These are phyloP conservation scores for Mycosarcoma mackinlayi DNA, from an alignment of 1,284 basidiomycete genomes.

Conservation along the genomic window DNA sequence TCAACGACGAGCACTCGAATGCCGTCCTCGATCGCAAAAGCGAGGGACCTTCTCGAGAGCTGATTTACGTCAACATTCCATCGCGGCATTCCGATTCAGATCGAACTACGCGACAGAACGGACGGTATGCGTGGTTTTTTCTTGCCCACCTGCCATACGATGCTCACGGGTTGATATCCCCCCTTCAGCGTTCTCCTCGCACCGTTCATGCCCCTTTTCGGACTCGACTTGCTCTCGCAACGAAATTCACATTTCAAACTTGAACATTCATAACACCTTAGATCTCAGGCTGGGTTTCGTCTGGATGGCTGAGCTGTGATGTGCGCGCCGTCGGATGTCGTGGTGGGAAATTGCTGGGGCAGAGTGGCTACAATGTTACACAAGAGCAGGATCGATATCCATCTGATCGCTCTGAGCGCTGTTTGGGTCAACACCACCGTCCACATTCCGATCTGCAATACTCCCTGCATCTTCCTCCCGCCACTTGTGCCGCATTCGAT, in stretches of 20 bases:
- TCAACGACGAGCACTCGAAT: too few species aligned
- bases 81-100: too few species aligned
- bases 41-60: too few species aligned
- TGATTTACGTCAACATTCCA: too few species aligned
- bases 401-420: background rate
- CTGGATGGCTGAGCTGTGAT: background rate
- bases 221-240: background rate
- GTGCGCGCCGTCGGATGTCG: background rate
- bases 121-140: too few species aligned
- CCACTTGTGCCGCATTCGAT: conserved; percentile 14
- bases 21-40: too few species aligned
- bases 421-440: background rate
- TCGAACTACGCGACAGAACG: background rate
- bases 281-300: too few species aligned
- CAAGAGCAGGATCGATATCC: conserved; percentile 9
- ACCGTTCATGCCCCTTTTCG: too few species aligned
- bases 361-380: too few species aligned
- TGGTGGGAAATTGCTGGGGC: too few species aligned
- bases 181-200: conserved; percentile 17
- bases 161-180: conserved; percentile 36
- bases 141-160: too few species aligned
- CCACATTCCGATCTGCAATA: background rate
- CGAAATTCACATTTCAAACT: background rate
- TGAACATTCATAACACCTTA: background rate
- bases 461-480: conserved; percentile 39